Conservation (phyloP, 2,329 filamentous ascomycete species). For the Arthrinium phaeospermum region DNA sequence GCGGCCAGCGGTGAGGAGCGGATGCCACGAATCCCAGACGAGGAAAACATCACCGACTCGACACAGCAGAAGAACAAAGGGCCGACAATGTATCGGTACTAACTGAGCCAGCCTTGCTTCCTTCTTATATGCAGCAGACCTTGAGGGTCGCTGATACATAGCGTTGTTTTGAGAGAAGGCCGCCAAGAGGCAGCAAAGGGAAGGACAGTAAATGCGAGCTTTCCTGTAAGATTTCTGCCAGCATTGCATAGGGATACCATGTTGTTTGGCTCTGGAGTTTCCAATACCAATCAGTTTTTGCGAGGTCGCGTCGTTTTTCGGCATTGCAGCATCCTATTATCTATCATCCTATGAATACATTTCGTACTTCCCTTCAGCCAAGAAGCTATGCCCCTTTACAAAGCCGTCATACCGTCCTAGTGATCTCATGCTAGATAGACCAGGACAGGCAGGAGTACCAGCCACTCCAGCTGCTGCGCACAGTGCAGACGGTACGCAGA, state of each 20-base stretch:
- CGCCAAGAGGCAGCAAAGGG: not conserved
- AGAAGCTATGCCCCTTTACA: not conserved
- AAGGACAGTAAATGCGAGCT: not conserved
- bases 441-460: too few species aligned
- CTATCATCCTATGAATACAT: not conserved
- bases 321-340: not conserved
- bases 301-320: not conserved
- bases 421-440: not conserved
- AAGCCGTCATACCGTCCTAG: not conserved
- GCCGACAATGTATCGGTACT: slow-evolving; percentile 29
- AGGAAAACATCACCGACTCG: slow-evolving; percentile 23
- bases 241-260: slow-evolving; percentile 15
- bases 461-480: not conserved
- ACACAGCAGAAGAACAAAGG: slow-evolving; percentile 27
- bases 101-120: not conserved
- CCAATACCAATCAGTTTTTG: slow-evolving; percentile 12
- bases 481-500: not conserved
- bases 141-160: not conserved
- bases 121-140: not conserved
- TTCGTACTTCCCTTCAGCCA: not conserved
- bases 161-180: not conserved
- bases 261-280: slow-evolving; percentile 10
- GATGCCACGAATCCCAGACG: slow-evolving; percentile 17
- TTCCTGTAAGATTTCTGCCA: slow-evolving; percentile 1
- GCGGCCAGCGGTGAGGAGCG: slow-evolving; percentile 28